Evolutionary conservation across 106 monocot species (phyloP), one percentile per base, ranked within the genome.

Genomic region (Acanthochlamys bracteata): DNA sequence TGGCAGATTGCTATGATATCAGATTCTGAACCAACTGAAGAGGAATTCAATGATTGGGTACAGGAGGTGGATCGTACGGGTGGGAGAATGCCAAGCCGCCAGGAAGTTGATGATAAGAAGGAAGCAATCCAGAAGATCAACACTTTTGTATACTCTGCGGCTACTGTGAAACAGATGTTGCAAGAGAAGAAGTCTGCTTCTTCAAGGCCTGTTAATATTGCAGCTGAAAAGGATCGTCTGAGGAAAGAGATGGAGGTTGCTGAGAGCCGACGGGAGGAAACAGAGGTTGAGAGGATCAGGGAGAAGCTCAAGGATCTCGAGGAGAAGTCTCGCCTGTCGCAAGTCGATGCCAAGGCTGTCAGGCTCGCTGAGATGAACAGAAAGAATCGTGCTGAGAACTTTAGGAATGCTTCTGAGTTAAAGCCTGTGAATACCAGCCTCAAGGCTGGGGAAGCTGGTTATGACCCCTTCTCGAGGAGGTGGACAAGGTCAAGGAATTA

Each of bases 401-500:
- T 94, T 65, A 83, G 73, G 75, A 94, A 94, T 59, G 89, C 89
- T 12, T 94, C 89, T 0, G 86, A 89, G 58, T 10, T 79, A 75
- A 89, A 83, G 59, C 93, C 89, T 12, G 85, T 89, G 11, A 93
- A 89, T 66, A 78, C 76, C 0, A 69, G 77, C 42, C 75, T 94
- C 33, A 94, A 93, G 70, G 86, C 74, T 23, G 93, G 93, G 12
- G 86, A 94, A 57, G 93, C 89, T 20, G 93, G 93, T 23, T 94
- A 94, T 60, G 93, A 94, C 59, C 89, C 93, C 15, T 94, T 89
- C 70, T 94, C 89, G 21, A 83, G 93, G 74, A 86, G 93, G 69
- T 94, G 93, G 93, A 94, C 89, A 25, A 74, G 93, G 51, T 94
- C 93, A n/a, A 88, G 46, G 49, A 93, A 93, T 53, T 93, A 93